Percentiles rank a stretch among this genome's conserved stretches.
phyloP scores from a whole-genome alignment of 208 protist species.

The Zelonia costaricensis region DNA sequence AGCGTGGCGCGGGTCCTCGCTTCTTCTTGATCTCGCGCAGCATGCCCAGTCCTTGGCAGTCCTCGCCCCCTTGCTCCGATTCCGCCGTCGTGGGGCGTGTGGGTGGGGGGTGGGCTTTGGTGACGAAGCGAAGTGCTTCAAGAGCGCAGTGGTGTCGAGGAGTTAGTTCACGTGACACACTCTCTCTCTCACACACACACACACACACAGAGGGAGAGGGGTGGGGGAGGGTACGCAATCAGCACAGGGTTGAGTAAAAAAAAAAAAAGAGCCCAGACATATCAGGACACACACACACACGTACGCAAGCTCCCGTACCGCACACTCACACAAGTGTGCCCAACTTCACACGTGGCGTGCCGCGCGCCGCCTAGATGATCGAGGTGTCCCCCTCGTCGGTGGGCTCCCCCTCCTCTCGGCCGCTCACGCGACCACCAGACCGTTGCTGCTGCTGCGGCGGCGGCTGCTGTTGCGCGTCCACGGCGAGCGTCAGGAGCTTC shows the following conservation, averaged over 20 bases:
- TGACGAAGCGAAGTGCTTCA: too few species aligned
- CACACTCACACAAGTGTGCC: neutral
- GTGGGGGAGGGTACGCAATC: neutral
- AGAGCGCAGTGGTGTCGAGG: too few species aligned
- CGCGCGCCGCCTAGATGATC: neutral
- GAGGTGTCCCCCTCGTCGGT: neutral
- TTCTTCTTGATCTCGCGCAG: too few species aligned
- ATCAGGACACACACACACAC: neutral
- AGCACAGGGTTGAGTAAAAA: neutral
- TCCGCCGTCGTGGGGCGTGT: too few species aligned
- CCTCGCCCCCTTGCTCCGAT: too few species aligned
- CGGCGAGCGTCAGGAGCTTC: slow-evolving; percentile 1
- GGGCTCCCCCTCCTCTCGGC: too few species aligned
- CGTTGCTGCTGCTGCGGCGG: neutral
- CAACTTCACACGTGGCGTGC: neutral
- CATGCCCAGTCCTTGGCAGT: too few species aligned
- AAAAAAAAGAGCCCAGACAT: slow-evolving; percentile 5
- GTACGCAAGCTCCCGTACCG: too few species aligned
- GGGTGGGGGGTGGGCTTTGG: too few species aligned
- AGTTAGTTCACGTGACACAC: too few species aligned
- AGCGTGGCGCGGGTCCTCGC: neutral
- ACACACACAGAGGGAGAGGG: neutral
- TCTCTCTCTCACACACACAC: neutral
- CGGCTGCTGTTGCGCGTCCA: slow-evolving; percentile 6
- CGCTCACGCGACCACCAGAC: neutral